Evolutionary conservation across 1,284 basidiomycete genomes (phyloP).

Genomic region (Ceratobasidium sp.): DNA sequence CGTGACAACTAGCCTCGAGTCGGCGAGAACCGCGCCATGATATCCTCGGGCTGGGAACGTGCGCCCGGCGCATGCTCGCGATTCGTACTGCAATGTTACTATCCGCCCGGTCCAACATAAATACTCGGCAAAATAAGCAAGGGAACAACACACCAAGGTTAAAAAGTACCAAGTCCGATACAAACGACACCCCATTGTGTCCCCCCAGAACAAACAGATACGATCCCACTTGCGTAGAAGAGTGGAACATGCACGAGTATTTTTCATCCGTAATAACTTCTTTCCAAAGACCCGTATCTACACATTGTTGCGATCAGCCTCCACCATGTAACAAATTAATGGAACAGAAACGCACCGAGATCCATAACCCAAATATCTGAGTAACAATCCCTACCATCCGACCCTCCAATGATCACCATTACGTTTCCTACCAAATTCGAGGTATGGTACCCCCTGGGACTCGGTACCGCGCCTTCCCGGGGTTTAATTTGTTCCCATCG

Average conservation of each 20-base stretch:
- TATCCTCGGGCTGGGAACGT: constrained; percentile 80
- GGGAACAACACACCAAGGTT: constrained; percentile 75
- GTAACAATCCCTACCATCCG: constrained; percentile 83
- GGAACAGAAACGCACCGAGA: constrained; percentile 70
- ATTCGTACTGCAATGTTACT: constrained; percentile 75
- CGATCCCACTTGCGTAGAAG: constrained; percentile 91
- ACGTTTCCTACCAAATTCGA: constrained; percentile 87
- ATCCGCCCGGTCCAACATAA: background rate
- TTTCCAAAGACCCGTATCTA: constrained; percentile 81
- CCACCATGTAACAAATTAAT: background rate
- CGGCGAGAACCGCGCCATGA: constrained; percentile 83
- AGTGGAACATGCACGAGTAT: constrained; percentile 85
- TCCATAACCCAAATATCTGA: constrained; percentile 90
- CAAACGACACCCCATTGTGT: constrained; percentile 84
- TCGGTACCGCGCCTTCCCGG: constrained; percentile 60
- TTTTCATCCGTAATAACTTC: constrained; percentile 67
- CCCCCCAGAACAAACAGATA: constrained; percentile 92
- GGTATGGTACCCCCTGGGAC: constrained; percentile 89
- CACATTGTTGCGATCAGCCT: background rate
- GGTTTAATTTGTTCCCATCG: constrained; percentile 72
- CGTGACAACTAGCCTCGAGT: constrained; percentile 80
- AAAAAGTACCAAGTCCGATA: constrained; percentile 83
- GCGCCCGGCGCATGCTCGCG: constrained; percentile 71
- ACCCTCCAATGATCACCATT: constrained; percentile 86
- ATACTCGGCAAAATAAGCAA: background rate